Percentiles rank a stretch among this genome's conserved stretches.
Evolutionary conservation across 106 monocot species (phyloP).

Genomic region (Amphibolis antarctica): DNA sequence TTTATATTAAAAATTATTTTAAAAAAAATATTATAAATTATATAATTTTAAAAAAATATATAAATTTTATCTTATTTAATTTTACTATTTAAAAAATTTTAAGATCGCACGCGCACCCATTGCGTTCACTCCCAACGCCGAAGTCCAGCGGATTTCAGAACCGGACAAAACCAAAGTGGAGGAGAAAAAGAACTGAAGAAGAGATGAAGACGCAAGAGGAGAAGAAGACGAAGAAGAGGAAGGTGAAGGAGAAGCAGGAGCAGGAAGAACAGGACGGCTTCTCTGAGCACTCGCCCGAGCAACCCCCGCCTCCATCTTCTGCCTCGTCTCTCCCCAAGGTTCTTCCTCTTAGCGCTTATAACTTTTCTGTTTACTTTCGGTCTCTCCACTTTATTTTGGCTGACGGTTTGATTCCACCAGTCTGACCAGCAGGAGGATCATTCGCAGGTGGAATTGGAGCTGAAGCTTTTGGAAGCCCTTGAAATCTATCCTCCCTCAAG

Average conservation of each 20-base stretch:
- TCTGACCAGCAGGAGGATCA: conserved; percentile 41
- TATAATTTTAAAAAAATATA: too few species aligned
- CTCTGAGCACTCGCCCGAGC: conserved; percentile 50
- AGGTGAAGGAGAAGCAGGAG: conserved; percentile 32
- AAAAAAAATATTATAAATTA: too few species aligned
- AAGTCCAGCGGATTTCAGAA: too few species aligned
- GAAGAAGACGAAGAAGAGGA: conserved; percentile 30
- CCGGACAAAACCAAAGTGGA: too few species aligned
- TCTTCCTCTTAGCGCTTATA: neutral
- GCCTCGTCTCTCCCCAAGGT: conserved; percentile 76
- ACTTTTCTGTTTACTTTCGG: neutral
- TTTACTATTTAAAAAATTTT: too few species aligned
- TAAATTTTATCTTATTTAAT: too few species aligned
- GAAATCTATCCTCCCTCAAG: conserved; percentile 63
- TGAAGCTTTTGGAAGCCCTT: conserved; percentile 64
- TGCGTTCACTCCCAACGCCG: too few species aligned
- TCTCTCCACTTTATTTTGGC: neutral
- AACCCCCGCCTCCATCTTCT: conserved; percentile 56
- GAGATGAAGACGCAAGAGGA: conserved; percentile 22
- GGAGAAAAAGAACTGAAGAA: too few species aligned
- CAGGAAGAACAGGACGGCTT: conserved; percentile 65
- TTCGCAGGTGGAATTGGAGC: conserved; percentile 70
- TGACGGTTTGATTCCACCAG: neutral
- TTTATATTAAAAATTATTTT: too few species aligned
- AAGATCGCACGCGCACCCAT: too few species aligned